Base-by-base conservation (phyloP, 2,329 filamentous ascomycete species). In the Neocatenulostroma microsporum region DNA sequence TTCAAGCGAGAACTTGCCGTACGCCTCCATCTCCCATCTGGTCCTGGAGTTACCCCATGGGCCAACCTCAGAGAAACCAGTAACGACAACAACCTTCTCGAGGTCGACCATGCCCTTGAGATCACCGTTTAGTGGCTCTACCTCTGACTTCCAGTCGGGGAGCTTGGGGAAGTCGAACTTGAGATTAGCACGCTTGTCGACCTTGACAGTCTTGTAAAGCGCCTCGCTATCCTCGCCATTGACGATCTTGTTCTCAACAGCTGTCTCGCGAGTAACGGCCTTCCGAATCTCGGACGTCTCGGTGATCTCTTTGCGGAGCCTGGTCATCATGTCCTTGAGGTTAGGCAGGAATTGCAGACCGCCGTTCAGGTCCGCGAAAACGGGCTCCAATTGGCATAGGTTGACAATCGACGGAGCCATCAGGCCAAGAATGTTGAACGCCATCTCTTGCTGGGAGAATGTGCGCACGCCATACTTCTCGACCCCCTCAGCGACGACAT, bases 391-490 rank as follows among this genome's bases (percentile, higher is more conserved):
- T 68, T 98, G 91, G 73, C 91, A 98, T 28, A 98, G 76, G 59
- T 98, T 87, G 50, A 94, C 88, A 53, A 98, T 84, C 19, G 81
- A 76, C 24, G 91, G 88, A 1, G 88, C 84, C 91, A 98, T 94
- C 36, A 98, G 76, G 50, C 91, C 89, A 29, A 98, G 77, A 49
- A 98, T 67, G 67, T 98, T 98, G 74, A 98, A 98, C 12, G 91
- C 91, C 91, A 98, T 98, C 66, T 98, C 91, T 62, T 94, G 87
- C 67, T 96, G 91, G 8, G 89, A 96, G 73, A 98, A 98, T 3
- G 91, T 98, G 53, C 91, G 87, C 18, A 96, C 91, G 54, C 91
- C 91, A 49, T 93, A 91, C 53, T 84, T 85, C 70, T 98, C 91
- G 39, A 98, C 86, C 42, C 89, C 91, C 62, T 96, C 89, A 23